These are phyloP conservation scores for Talaromyces rugulosus DNA, from an alignment of 2,329 filamentous ascomycete species.

Conservation along the genomic window DNA sequence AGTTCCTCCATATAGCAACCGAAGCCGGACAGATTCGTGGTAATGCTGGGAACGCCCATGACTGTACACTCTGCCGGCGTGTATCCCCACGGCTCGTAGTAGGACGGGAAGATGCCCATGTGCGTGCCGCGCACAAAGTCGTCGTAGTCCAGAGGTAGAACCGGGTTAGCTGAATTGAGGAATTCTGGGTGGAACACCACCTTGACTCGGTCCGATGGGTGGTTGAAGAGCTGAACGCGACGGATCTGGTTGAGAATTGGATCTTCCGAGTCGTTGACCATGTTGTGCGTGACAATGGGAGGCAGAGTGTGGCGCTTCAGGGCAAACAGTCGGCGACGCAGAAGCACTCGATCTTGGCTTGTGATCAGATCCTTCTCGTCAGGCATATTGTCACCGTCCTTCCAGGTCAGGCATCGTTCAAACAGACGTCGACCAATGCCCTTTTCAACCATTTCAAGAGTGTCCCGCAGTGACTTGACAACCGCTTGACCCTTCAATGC, in stretches of 20 bases:
- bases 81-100: constrained; percentile 99
- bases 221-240: constrained; percentile 94
- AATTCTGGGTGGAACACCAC: constrained; percentile 98
- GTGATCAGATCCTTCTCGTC: constrained; percentile 97
- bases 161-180: constrained; percentile 89
- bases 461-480: constrained; percentile 92
- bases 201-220: constrained; percentile 92
- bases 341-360: constrained; percentile 83
- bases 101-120: constrained; percentile 90
- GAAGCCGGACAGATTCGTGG: constrained; percentile 94
- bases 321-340: constrained; percentile 86
- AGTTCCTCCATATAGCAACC: constrained; percentile 99
- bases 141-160: constrained; percentile 93
- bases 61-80: constrained; percentile 97
- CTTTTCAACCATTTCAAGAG: constrained; percentile 85
- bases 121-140: constrained; percentile 98
- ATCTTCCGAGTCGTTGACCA: constrained; percentile 90
- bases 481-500: constrained; percentile 95
- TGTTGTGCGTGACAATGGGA: constrained; percentile 98
- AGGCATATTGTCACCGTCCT: constrained; percentile 86
- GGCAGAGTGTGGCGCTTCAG: constrained; percentile 92
- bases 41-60: constrained; percentile 98
- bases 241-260: constrained; percentile 94
- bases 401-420: constrained; percentile 90
- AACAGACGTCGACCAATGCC: constrained; percentile 92